Percentiles rank a stretch among this genome's conserved stretches.
Evolutionary conservation across 495 filamentous ascomycete species (phyloP).

Genomic region (Margaritispora aquatica): DNA sequence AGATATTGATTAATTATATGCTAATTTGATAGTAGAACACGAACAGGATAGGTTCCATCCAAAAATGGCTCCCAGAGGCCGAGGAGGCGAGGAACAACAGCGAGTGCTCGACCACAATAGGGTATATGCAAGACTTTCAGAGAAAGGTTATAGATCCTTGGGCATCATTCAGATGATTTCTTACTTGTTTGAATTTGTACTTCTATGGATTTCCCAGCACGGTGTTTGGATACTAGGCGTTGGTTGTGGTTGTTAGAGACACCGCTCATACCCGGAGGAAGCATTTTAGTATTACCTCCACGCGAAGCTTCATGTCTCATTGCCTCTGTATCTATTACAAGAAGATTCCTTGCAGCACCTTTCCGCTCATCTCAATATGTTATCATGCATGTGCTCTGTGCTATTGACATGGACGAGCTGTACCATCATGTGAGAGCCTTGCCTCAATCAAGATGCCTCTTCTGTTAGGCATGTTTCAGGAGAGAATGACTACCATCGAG

Average conservation of each 20-base stretch:
- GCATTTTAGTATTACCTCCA: no score
- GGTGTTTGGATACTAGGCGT: background rate
- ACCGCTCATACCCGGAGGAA: background rate
- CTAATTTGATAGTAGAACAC: constrained; percentile 42
- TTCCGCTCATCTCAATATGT: no score
- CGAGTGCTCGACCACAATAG: constrained; percentile 36
- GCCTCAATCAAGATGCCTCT: no score
- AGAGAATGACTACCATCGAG: no score
- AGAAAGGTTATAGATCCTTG: background rate
- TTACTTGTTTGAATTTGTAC: background rate
- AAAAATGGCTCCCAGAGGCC: constrained; percentile 58
- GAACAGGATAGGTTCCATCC: constrained; percentile 64
- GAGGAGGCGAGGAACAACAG: constrained; percentile 44
- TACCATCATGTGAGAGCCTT: no score
- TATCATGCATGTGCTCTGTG: no score
- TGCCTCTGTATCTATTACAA: no score
- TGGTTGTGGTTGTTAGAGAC: background rate
- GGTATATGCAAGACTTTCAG: constrained; percentile 14
- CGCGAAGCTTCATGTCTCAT: no score
- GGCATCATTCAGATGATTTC: background rate
- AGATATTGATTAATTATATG: background rate
- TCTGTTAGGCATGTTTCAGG: no score
- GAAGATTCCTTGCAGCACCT: no score
- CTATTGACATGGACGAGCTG: no score
- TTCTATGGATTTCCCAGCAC: background rate